Conservation (phyloP, 108 stramenopile species). For the Skeletonema menzelii region DNA sequence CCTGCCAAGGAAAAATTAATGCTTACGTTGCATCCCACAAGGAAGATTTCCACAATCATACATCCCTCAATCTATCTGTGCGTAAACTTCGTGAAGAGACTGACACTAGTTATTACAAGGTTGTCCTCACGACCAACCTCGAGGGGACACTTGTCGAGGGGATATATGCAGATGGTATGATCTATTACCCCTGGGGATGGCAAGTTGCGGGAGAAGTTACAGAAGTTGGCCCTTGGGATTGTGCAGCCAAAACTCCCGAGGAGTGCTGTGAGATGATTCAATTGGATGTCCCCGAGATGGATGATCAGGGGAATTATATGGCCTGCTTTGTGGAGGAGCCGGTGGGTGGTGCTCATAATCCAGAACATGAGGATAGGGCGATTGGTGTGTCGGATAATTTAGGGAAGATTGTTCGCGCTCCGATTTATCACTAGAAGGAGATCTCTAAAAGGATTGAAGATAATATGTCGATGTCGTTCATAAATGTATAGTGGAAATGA, state of each 20-base stretch:
- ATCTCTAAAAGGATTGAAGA: too few relatives aligned
- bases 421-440: constrained; percentile 11
- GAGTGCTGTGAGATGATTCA: constrained; percentile 33
- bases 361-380: constrained; percentile 21
- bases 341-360: constrained; percentile 24
- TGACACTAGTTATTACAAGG: constrained; percentile 30
- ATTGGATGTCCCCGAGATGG: constrained; percentile 10
- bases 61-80: constrained; percentile 1
- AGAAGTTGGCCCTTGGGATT: constrained; percentile 27
- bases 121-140: constrained; percentile 14
- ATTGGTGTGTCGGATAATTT: constrained; percentile 13
- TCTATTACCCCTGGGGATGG: constrained; percentile 36
- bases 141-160: constrained; percentile 5
- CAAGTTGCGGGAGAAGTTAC: constrained; percentile 1
- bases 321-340: constrained; percentile 37
- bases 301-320: constrained; percentile 25
- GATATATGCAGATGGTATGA: constrained; percentile 17
- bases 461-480: background rate
- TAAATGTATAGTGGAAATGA: background rate
- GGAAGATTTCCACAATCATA: background rate
- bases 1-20: constrained; percentile 11
- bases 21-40: background rate
- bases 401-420: constrained; percentile 10
- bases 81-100: constrained; percentile 24
- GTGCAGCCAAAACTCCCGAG: background rate